Evolutionary conservation across 495 filamentous ascomycete genomes (phyloP).

Genomic region (Trichoderma reesei): DNA sequence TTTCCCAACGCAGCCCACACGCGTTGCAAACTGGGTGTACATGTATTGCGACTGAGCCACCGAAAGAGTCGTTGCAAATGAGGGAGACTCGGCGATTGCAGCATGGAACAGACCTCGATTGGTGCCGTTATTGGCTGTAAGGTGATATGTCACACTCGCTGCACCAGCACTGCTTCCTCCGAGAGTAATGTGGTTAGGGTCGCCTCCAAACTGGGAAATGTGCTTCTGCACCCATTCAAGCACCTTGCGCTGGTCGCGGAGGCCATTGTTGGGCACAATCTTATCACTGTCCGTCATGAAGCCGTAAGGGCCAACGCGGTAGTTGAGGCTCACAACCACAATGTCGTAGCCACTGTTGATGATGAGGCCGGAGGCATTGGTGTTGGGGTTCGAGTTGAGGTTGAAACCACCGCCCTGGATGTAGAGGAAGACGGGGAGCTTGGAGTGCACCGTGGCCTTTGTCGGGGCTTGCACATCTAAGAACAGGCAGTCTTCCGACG

Average conservation of each 20-base stretch:
- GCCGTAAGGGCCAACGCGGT: slow-evolving; percentile 52
- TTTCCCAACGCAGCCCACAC: slow-evolving; percentile 35
- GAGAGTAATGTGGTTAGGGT: slow-evolving; percentile 47
- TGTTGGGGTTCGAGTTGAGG: slow-evolving; percentile 44
- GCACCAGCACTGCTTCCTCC: slow-evolving; percentile 50
- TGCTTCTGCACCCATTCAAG: slow-evolving; percentile 48
- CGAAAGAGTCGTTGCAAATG: slow-evolving; percentile 41
- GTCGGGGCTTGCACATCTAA: slow-evolving; percentile 56
- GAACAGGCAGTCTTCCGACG: slow-evolving; percentile 50
- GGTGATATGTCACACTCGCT: slow-evolving; percentile 23
- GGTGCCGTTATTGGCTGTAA: slow-evolving; percentile 26
- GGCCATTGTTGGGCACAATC: slow-evolving; percentile 47
- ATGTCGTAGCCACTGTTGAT: slow-evolving; percentile 45
- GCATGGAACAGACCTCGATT: slow-evolving; percentile 42
- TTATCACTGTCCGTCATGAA: slow-evolving; percentile 46
- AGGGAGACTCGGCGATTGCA: slow-evolving; percentile 47
- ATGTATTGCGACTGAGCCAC: slow-evolving; percentile 42
- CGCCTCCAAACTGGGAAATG: slow-evolving; percentile 48
- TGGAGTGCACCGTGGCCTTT: slow-evolving; percentile 31
- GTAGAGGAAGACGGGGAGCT: slow-evolving; percentile 54
- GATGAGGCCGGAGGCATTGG: slow-evolving; percentile 39
- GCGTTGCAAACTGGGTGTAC: slow-evolving; percentile 42
- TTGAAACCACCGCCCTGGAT: slow-evolving; percentile 65
- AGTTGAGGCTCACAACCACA: slow-evolving; percentile 51
- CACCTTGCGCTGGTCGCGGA: slow-evolving; percentile 49